Evolutionary conservation across 2,329 filamentous ascomycete genomes (phyloP).

Genomic region (Fusarium chuoi): DNA sequence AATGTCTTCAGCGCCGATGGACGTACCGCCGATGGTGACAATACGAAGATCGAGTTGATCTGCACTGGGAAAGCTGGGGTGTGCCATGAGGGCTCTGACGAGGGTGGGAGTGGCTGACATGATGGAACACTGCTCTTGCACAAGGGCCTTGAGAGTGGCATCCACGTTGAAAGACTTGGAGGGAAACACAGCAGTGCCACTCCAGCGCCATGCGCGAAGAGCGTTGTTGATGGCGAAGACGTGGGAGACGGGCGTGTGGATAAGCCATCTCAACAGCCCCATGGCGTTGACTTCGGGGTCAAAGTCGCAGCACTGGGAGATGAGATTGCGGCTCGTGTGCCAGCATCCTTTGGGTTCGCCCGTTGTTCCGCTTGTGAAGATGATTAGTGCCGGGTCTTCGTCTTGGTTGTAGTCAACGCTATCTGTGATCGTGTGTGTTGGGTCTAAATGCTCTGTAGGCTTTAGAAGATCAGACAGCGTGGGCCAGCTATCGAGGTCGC

Average conservation of each 20-base stretch:
- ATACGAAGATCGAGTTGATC: constrained; percentile 46
- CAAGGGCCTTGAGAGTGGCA: constrained; percentile 47
- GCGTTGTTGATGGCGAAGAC: constrained; percentile 54
- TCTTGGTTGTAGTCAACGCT: neutral
- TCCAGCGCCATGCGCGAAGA: constrained; percentile 51
- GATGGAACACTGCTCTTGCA: constrained; percentile 49
- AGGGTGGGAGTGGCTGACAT: constrained; percentile 55
- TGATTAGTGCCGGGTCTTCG: constrained; percentile 50
- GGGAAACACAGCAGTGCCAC: constrained; percentile 50
- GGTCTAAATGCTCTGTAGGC: neutral
- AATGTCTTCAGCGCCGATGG: constrained; percentile 47
- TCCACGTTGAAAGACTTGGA: constrained; percentile 49
- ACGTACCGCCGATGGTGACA: constrained; percentile 50
- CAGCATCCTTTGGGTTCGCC: constrained; percentile 58
- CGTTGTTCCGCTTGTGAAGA: constrained; percentile 63
- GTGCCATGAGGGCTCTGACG: constrained; percentile 47
- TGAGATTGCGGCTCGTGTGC: constrained; percentile 54
- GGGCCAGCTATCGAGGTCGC: constrained; percentile 34
- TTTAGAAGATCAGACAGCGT: constrained; percentile 21
- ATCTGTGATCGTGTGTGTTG: neutral
- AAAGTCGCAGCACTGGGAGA: constrained; percentile 51
- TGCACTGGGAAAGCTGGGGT: constrained; percentile 43
- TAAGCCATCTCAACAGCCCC: constrained; percentile 49
- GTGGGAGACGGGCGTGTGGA: constrained; percentile 52
- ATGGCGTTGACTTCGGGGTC: constrained; percentile 48